Percentiles rank a stretch among this genome's conserved stretches.
Conservation (phyloP, 2,329 filamentous ascomycete species). For the Aspergillus novofumigatus region DNA sequence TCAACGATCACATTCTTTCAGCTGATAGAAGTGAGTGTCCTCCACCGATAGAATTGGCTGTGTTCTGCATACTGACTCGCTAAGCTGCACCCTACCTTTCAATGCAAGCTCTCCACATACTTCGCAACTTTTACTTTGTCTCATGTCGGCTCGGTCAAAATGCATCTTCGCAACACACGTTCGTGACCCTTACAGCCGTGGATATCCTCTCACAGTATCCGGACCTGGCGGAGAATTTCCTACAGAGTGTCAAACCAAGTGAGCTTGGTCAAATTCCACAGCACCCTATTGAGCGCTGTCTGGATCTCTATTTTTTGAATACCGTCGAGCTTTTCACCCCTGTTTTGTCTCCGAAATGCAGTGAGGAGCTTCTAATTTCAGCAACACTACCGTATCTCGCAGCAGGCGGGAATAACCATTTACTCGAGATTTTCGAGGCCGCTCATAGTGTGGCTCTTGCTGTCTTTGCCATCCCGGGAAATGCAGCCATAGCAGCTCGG, state of each 20-base stretch:
- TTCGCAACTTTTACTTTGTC: slow-evolving; percentile 78
- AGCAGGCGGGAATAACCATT: slow-evolving; percentile 52
- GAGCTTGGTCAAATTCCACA: slow-evolving; percentile 55
- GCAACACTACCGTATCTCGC: slow-evolving; percentile 71
- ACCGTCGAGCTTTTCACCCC: slow-evolving; percentile 78
- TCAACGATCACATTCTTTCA: slow-evolving; percentile 55
- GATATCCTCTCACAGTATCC: slow-evolving; percentile 75
- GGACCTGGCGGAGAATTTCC: slow-evolving; percentile 60
- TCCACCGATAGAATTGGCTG: not conserved
- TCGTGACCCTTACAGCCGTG: slow-evolving; percentile 76
- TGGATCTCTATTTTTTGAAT: slow-evolving; percentile 88
- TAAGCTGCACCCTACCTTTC: slow-evolving; percentile 62
- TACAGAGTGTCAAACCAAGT: slow-evolving; percentile 58
- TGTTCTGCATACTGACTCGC: slow-evolving; percentile 5
- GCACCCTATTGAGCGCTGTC: slow-evolving; percentile 63
- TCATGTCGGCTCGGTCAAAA: slow-evolving; percentile 68
- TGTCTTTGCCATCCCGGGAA: slow-evolving; percentile 74
- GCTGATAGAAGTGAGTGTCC: slow-evolving; percentile 46
- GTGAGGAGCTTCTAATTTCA: slow-evolving; percentile 68
- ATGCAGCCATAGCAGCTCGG: slow-evolving; percentile 64
- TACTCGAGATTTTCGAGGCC: slow-evolving; percentile 76
- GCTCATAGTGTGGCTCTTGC: slow-evolving; percentile 80
- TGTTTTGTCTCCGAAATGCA: slow-evolving; percentile 60
- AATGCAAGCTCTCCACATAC: slow-evolving; percentile 64
- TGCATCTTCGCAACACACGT: slow-evolving; percentile 77